These are phyloP conservation scores for Aeschynomene evenia DNA, from an alignment of 306 rosid genomes.

Conservation along the genomic window DNA sequence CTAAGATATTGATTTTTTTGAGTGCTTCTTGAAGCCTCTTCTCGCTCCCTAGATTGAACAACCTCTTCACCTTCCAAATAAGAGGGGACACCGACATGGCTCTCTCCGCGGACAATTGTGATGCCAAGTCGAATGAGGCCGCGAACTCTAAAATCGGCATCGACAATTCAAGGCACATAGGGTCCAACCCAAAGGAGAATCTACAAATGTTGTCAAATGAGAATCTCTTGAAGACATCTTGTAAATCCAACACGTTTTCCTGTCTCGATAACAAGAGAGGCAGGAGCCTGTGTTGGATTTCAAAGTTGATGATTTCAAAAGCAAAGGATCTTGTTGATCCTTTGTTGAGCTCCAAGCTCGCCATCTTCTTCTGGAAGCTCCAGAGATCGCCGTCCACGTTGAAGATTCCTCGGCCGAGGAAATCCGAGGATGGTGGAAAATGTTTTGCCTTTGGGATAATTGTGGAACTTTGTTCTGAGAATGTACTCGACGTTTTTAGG, in stretches of 20 bases:
- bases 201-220: slow-evolving; percentile 63
- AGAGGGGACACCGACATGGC: slow-evolving; percentile 61
- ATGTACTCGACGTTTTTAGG: slow-evolving; percentile 74
- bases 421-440: slow-evolving; percentile 70
- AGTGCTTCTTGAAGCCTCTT: slow-evolving; percentile 44
- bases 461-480: slow-evolving; percentile 71
- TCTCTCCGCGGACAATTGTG: slow-evolving; percentile 66
- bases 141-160: slow-evolving; percentile 58
- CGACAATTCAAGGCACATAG: slow-evolving; percentile 48
- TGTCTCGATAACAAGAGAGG: slow-evolving; percentile 40
- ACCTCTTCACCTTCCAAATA: slow-evolving; percentile 64
- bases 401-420: slow-evolving; percentile 81
- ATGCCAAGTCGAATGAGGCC: slow-evolving; percentile 54
- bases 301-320: slow-evolving; percentile 50
- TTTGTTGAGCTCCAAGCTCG: slow-evolving; percentile 52
- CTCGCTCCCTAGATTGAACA: slow-evolving; percentile 60
- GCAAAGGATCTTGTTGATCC: slow-evolving; percentile 51
- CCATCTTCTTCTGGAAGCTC: slow-evolving; percentile 77
- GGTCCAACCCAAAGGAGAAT: slow-evolving; percentile 73
- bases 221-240: slow-evolving; percentile 63
- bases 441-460: slow-evolving; percentile 76
- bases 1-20: slow-evolving; percentile 43
- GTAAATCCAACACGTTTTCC: slow-evolving; percentile 45
- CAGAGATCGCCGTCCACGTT: slow-evolving; percentile 81
- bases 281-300: slow-evolving; percentile 50